These are phyloP conservation scores for Torulaspora delbrueckii DNA, from an alignment of 805 yeast species.

Conservation along the genomic window DNA sequence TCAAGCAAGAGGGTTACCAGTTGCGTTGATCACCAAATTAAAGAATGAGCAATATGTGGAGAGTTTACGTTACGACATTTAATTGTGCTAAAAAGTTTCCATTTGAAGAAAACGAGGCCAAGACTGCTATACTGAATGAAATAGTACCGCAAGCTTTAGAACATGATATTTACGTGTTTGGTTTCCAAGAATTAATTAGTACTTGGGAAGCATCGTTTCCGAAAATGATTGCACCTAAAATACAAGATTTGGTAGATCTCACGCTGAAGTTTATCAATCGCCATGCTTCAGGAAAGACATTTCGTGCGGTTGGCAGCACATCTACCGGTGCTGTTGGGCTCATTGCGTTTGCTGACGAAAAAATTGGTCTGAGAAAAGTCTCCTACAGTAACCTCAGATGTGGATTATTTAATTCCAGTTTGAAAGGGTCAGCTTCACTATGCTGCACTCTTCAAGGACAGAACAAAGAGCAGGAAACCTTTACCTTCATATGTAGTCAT, in stretches of 20 bases:
- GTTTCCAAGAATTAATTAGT: slow-evolving; percentile 60
- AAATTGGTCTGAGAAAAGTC: slow-evolving; percentile 27
- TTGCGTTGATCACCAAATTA: no score
- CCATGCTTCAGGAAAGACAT: slow-evolving; percentile 36
- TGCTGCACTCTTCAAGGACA: slow-evolving; percentile 37
- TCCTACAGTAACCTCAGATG: slow-evolving; percentile 40
- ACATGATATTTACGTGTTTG: slow-evolving; percentile 51
- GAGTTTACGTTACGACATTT: slow-evolving; percentile 39
- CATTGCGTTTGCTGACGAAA: slow-evolving; percentile 44
- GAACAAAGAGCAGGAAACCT: slow-evolving; percentile 29
- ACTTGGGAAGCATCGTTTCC: slow-evolving; percentile 50
- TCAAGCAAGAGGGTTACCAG: no score
- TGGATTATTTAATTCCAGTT: slow-evolving; percentile 56
- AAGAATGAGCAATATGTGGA: slow-evolving; percentile 6
- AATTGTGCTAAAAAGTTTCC: slow-evolving; percentile 51
- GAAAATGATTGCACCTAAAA: slow-evolving; percentile 34
- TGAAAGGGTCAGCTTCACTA: slow-evolving; percentile 72
- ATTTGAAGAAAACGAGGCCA: slow-evolving; percentile 32
- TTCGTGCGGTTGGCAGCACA: slow-evolving; percentile 40
- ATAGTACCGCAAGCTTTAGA: slow-evolving; percentile 29
- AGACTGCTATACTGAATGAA: slow-evolving; percentile 33
- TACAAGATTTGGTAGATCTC: slow-evolving; percentile 37
- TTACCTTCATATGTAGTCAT: slow-evolving; percentile 68
- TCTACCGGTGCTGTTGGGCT: slow-evolving; percentile 58
- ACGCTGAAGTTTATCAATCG: slow-evolving; percentile 36